Base-by-base conservation (phyloP, 2,329 filamentous ascomycete species). In the Fusarium stilboides region DNA sequence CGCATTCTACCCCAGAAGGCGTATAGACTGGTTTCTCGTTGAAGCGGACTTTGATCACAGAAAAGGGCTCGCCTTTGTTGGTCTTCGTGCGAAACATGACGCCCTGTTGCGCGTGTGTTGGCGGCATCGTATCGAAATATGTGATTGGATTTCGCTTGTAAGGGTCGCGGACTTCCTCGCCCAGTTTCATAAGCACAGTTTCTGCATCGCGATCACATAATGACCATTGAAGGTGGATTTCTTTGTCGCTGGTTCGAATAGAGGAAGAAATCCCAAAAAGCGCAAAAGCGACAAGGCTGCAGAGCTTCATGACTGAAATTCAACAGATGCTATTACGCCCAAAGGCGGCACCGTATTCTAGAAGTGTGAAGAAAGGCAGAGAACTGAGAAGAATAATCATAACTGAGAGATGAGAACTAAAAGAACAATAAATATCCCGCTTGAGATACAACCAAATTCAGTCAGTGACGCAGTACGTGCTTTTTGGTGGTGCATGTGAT, bases 1-100 rank as follows among this genome's bases (percentile, higher is more conserved):
- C 66, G 34, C 69, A 72, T n/a, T 64, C 37, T 26, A 47, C 56
- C 6, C 37, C 28, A 10, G 45, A 40, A 17, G 69, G 62, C 19
- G 42, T 47, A 6, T 45, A 33, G 3, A 15, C 15, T 19, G 57
- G 62, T 15, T 59, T 53, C 33, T 70, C 52, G 19, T 43, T 26
- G 45, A 72, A 68, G 31, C 58, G 66, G 19, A 72, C 69, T 43
- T 72, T 72, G 31, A 72, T 65, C 9, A 69, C 42, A 8, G 69
- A 72, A 28, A 59, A 61, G 5, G 45, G 52, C 3, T 65, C 44
- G 14, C 66, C 65, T 34, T 68, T 70, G 39, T 65, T 72, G 22
- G 56, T 55, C 45, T 72, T 72, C 37, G 69, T 70, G 22, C 69
- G 69, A 28, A 72, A 72, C 69, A 72, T 72, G 24, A 72, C 52